These are phyloP conservation scores for Podospora fimiseda DNA, from an alignment of 495 filamentous ascomycete species.

Conservation along the genomic window DNA sequence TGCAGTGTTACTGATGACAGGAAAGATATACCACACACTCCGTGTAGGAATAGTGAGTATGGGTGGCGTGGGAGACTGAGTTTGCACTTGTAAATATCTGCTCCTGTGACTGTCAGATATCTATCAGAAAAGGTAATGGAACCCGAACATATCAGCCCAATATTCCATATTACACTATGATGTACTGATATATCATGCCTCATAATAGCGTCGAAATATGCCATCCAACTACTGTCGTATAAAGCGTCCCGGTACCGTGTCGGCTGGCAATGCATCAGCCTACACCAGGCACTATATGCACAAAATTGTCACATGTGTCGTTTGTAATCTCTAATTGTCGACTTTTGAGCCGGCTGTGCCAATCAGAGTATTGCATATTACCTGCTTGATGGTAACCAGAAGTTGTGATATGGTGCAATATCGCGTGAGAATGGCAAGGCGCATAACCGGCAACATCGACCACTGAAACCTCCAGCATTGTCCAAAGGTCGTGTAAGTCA, in stretches of 20 bases:
- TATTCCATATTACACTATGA: too few relatives aligned
- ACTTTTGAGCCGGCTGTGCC: not conserved
- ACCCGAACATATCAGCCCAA: too few relatives aligned
- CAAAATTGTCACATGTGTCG: not conserved
- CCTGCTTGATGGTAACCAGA: not conserved
- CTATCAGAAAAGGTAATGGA: too few relatives aligned
- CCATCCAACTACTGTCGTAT: not conserved
- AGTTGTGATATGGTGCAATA: conserved; percentile 16
- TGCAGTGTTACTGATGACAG: too few relatives aligned
- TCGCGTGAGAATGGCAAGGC: conserved; percentile 23
- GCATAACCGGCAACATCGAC: not conserved
- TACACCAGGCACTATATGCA: not conserved
- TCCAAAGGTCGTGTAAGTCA: not conserved
- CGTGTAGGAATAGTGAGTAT: too few relatives aligned
- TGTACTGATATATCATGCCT: too few relatives aligned
- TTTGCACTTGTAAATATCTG: too few relatives aligned
- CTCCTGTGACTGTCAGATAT: too few relatives aligned
- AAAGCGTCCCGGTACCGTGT: not conserved
- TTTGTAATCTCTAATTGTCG: not conserved
- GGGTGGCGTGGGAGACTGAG: too few relatives aligned
- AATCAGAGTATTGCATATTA: not conserved
- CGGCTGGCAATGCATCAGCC: not conserved
- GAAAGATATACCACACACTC: too few relatives aligned
- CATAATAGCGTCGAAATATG: not conserved
- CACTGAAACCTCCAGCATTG: conserved; percentile 4